Evolutionary conservation across 2,329 filamentous ascomycete genomes (phyloP).

Genomic region (Alternaria dauci): DNA sequence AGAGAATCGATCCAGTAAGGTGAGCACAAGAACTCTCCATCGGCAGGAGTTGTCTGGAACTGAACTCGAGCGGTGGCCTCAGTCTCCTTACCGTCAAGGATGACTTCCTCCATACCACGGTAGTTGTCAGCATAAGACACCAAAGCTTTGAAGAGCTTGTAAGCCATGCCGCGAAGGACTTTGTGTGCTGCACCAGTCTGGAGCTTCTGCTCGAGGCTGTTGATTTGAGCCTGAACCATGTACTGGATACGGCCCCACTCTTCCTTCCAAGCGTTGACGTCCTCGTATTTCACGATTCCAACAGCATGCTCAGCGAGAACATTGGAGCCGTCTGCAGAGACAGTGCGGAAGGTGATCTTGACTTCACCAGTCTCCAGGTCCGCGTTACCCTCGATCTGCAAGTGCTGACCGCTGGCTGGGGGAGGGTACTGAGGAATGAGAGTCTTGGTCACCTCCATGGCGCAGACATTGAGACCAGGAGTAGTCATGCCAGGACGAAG

Average conservation of each 20-base stretch:
- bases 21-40: conserved; percentile 65
- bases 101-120: conserved; percentile 66
- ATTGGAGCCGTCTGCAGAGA: conserved; percentile 65
- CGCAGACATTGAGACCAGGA: conserved; percentile 69
- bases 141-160: conserved; percentile 73
- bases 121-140: conserved; percentile 66
- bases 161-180: conserved; percentile 77
- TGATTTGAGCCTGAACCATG: conserved; percentile 63
- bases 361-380: conserved; percentile 65
- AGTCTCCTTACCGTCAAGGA: conserved; percentile 63
- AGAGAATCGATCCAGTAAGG: conserved; percentile 68
- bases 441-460: conserved; percentile 75
- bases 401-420: conserved; percentile 63
- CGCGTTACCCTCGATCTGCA: conserved; percentile 68
- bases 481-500: conserved; percentile 64
- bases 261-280: conserved; percentile 66
- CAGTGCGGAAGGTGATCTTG: conserved; percentile 64
- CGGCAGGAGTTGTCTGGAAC: conserved; percentile 63
- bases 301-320: conserved; percentile 68
- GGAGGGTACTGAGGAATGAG: conserved; percentile 66
- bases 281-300: conserved; percentile 69
- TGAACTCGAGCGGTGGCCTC: conserved; percentile 64
- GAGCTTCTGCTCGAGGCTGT: conserved; percentile 74
- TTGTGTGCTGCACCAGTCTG: conserved; percentile 73
- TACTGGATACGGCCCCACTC: conserved; percentile 73